Conservation (phyloP, 2,329 filamentous ascomycete species). For the Fusarium stilboides region DNA sequence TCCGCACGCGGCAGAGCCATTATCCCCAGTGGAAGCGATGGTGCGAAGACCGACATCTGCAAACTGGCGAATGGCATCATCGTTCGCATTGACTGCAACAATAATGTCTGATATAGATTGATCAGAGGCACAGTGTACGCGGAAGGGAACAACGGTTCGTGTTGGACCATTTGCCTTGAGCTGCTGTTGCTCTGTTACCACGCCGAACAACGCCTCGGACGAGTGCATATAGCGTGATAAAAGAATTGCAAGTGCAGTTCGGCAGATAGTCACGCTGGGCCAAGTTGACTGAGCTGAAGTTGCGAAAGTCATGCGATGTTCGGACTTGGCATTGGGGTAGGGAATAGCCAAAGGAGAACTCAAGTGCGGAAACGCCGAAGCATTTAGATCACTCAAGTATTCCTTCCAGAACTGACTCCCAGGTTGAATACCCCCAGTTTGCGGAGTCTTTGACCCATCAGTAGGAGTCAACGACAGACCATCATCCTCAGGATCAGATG, state of each 20-base stretch:
- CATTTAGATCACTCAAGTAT: neutral
- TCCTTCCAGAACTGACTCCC: neutral
- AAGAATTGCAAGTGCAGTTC: constrained; percentile 12
- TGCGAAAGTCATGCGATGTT: neutral
- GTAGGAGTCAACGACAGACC: no score
- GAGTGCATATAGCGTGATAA: constrained; percentile 20
- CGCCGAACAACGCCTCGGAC: constrained; percentile 12
- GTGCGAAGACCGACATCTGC: constrained; percentile 5
- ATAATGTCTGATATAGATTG: no score
- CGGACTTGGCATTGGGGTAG: neutral
- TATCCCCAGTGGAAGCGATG: neutral
- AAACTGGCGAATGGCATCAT: neutral
- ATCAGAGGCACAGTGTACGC: neutral
- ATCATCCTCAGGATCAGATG: neutral
- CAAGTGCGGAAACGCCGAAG: constrained; percentile 16
- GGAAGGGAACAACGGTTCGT: constrained; percentile 10
- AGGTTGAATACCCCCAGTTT: neutral
- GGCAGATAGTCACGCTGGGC: neutral
- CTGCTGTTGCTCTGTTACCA: constrained; percentile 5
- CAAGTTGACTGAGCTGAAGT: accelerated
- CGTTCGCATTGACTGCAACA: no score
- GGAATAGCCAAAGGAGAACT: neutral
- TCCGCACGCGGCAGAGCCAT: constrained; percentile 20
- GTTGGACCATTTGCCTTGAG: neutral
- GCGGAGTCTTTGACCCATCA: neutral